Evolutionary conservation across 768 basidiomycete genomes (phyloP).

Genomic region (Hebeloma cylindrosporum): DNA sequence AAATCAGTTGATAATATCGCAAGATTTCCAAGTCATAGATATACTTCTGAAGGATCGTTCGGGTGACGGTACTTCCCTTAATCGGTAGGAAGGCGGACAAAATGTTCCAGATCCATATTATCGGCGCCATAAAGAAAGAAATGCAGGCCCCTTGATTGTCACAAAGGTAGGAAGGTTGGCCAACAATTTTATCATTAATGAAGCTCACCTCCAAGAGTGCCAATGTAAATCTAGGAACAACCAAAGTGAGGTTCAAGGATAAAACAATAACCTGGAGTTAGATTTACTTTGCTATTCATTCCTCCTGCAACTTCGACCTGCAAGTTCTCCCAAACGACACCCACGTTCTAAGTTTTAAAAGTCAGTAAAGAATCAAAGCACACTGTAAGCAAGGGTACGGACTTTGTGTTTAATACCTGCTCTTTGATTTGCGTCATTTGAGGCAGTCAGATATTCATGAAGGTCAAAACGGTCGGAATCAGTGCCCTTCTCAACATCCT

Average conservation of each 20-base stretch:
- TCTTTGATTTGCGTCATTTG: constrained; percentile 61
- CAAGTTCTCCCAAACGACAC: constrained; percentile 72
- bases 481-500: constrained; percentile 44
- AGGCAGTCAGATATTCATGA: constrained; percentile 63
- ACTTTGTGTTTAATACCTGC: constrained; percentile 72
- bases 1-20: constrained; percentile 1
- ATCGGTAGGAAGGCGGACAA: constrained; percentile 40
- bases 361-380: background rate
- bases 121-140: constrained; percentile 51
- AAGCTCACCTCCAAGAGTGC: constrained; percentile 57
- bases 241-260: background rate
- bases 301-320: constrained; percentile 62
- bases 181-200: background rate
- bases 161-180: background rate
- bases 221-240: constrained; percentile 47
- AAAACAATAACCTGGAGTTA: background rate
- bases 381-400: constrained; percentile 5
- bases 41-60: constrained; percentile 62
- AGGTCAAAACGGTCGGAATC: constrained; percentile 54
- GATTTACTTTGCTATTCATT: constrained; percentile 50
- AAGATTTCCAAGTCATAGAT: constrained; percentile 5
- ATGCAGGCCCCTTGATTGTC: constrained; percentile 45
- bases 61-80: constrained; percentile 37
- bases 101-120: constrained; percentile 47
- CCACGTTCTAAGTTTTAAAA: constrained; percentile 56